Percentiles rank a stretch among this genome's conserved stretches.
Conservation (phyloP, 768 basidiomycete species). For the Lyophyllum semitale region DNA sequence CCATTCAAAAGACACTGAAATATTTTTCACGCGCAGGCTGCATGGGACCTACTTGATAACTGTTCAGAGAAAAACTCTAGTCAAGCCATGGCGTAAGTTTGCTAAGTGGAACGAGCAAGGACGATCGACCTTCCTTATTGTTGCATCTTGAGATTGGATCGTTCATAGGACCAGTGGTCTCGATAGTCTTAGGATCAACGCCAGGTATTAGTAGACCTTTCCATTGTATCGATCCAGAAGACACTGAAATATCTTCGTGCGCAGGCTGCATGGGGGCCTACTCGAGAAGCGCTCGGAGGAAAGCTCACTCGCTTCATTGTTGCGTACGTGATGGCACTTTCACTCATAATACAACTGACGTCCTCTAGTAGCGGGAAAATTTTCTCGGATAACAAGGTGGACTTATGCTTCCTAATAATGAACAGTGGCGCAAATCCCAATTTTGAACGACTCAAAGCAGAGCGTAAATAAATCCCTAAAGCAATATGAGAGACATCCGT, state of each 20-base stretch:
- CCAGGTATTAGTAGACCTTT: conserved; percentile 40
- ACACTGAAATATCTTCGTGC: conserved; percentile 24
- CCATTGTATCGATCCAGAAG: no score
- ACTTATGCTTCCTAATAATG: conserved; percentile 44
- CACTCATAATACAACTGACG: no score
- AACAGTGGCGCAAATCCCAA: conserved; percentile 47
- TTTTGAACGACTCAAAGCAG: conserved; percentile 40
- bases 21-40: conserved; percentile 35
- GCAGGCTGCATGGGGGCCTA: conserved; percentile 46
- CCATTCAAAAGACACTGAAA: neutral
- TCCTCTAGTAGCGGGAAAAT: conserved; percentile 44
- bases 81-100: conserved; percentile 52
- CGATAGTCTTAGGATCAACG: conserved; percentile 42
- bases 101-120: no score
- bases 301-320: conserved; percentile 49
- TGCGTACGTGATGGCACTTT: conserved; percentile 30
- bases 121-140: no score
- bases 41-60: conserved; percentile 50
- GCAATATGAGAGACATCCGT: conserved; percentile 40
- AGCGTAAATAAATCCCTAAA: no score
- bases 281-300: conserved; percentile 46
- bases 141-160: neutral
- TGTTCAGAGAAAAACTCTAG: conserved; percentile 43
- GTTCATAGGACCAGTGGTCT: conserved; percentile 38
- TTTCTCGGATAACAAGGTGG: conserved; percentile 46